Conservation (phyloP, 2,329 filamentous ascomycete species). For the Lecanicillium sp. region DNA sequence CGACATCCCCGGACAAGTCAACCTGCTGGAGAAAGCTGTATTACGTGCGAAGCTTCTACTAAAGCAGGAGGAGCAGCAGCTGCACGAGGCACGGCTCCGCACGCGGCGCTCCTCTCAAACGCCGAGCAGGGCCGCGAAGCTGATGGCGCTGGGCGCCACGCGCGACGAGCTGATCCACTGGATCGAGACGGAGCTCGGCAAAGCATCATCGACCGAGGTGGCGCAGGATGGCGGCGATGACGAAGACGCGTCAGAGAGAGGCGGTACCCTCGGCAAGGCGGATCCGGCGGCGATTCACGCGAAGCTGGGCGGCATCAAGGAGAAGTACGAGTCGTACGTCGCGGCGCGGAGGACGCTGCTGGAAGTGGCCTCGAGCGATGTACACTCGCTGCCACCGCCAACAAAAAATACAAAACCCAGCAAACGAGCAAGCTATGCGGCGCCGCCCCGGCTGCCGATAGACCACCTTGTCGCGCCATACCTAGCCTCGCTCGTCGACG, state of each 20-base stretch:
- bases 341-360: conserved; percentile 44
- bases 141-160: conserved; percentile 49
- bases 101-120: conserved; percentile 25
- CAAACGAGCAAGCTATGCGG: conserved; percentile 5
- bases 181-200: conserved; percentile 57
- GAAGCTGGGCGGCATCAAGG: conserved; percentile 42
- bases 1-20: conserved; percentile 42
- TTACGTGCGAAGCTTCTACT: conserved; percentile 52
- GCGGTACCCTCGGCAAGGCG: conserved; percentile 29
- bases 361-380: conserved; percentile 29
- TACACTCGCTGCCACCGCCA: conserved; percentile 23
- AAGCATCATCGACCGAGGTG: conserved; percentile 35
- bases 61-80: conserved; percentile 49
- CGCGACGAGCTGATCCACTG: conserved; percentile 57
- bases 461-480: too few species aligned
- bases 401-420: conserved; percentile 12
- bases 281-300: conserved; percentile 29
- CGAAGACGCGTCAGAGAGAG: conserved; percentile 25
- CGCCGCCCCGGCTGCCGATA: too few species aligned
- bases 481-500: conserved; percentile 28
- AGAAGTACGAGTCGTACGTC: conserved; percentile 50
- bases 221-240: conserved; percentile 20
- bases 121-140: conserved; percentile 34
- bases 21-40: conserved; percentile 51
- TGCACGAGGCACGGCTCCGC: conserved; percentile 39